phyloP scores from a whole-genome alignment of 140 eudicot genomes.

The Flaveria floridana region DNA sequence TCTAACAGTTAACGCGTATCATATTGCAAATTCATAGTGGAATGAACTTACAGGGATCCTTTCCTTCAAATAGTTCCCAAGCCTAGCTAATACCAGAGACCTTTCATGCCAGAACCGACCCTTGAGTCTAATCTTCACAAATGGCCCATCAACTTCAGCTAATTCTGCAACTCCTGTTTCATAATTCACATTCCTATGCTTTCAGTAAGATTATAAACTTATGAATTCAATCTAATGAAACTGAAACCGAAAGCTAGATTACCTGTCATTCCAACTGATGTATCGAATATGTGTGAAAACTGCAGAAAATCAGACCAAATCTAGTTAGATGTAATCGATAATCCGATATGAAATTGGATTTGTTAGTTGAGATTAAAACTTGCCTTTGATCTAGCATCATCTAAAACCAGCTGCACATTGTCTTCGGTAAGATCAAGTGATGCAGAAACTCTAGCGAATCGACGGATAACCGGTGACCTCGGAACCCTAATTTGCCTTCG shows the following conservation, averaged over 20 bases:
- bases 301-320: conserved; percentile 35
- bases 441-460: conserved; percentile 40
- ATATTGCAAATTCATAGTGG: not conserved
- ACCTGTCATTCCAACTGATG: conserved; percentile 81
- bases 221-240: not conserved
- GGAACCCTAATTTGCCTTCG: conserved; percentile 7
- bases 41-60: conserved; percentile 67
- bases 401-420: conserved; percentile 62
- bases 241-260: conserved; percentile 2
- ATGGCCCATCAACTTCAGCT: conserved; percentile 85
- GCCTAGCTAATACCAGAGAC: conserved; percentile 58
- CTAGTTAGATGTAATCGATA: not conserved
- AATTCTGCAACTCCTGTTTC: conserved; percentile 70
- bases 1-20: not conserved
- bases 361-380: conserved; percentile 16
- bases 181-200: not conserved
- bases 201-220: no score
- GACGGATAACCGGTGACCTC: conserved; percentile 23
- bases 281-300: conserved; percentile 78
- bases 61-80: conserved; percentile 81
- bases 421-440: conserved; percentile 86
- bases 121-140: conserved; percentile 72
- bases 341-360: not conserved
- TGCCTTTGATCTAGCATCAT: conserved; percentile 73
- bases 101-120: conserved; percentile 88